Evolutionary conservation across 1,139 yeast species (phyloP).

Genomic region (Taiozyma onychis): DNA sequence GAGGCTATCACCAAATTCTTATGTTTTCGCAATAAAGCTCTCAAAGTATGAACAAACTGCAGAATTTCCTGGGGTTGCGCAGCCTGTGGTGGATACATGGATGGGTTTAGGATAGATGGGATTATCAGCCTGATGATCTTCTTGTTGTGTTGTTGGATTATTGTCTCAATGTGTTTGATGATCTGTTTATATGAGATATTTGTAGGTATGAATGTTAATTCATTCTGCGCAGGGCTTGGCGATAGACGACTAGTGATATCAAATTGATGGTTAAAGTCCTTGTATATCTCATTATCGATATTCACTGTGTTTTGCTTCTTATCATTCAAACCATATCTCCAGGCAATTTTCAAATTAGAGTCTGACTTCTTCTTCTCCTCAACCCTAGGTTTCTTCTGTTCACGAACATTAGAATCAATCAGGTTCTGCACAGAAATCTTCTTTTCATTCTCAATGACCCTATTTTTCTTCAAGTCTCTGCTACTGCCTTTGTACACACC

Average conservation of each 20-base stretch:
- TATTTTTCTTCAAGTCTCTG: constrained; percentile 58
- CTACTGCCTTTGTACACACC: constrained; percentile 71
- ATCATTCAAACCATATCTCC: constrained; percentile 72
- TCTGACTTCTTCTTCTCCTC: constrained; percentile 14
- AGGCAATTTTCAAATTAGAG: constrained; percentile 71
- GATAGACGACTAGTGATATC: constrained; percentile 66
- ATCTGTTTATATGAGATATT: constrained; percentile 23
- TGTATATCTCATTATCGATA: constrained; percentile 31
- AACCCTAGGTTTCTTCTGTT: constrained; percentile 4
- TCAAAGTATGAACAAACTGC: constrained; percentile 58
- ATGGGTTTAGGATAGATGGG: constrained; percentile 79
- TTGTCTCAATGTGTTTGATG: constrained; percentile 36
- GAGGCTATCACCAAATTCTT: constrained; percentile 41
- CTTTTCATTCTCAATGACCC: constrained; percentile 51
- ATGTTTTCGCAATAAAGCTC: constrained; percentile 46
- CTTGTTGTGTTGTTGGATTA: constrained; percentile 35
- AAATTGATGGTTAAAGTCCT: constrained; percentile 60
- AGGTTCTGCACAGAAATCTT: constrained; percentile 66
- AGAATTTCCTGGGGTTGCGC: constrained; percentile 45
- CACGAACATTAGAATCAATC: constrained; percentile 27
- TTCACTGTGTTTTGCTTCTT: constrained; percentile 13
- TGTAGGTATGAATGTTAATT: constrained; percentile 51
- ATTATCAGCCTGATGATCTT: constrained; percentile 60
- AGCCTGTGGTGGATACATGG: constrained; percentile 55
- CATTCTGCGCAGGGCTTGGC: constrained; percentile 63